Evolutionary conservation across 805 yeast genomes (phyloP), one percentile per base, ranked within the genome.

Genomic region (Wickerhamiella australiensis): DNA sequence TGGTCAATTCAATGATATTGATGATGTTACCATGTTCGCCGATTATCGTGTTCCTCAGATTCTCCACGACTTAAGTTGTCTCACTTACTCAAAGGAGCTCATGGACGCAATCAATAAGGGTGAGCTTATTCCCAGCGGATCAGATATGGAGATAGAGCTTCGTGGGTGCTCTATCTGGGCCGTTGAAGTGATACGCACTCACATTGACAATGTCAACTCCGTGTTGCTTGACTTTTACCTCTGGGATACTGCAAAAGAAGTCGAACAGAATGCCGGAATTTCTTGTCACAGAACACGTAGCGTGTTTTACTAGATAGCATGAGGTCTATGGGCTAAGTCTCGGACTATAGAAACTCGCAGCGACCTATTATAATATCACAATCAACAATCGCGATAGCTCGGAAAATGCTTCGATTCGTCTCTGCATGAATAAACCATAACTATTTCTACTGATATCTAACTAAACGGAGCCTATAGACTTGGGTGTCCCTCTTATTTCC

Each of bases 21-120:
- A 63, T 49, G 46, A 56, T 18, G 53, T 70, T 46, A 69, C 73
- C 15, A 70, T 70, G 74, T 70, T 70, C 57, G 74, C 74, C 13
- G 74, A 70, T 54, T 70, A 70, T 52, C 61, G 74, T 13, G 74
- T 70, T 8, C 74, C 74, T 1, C 74, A 70, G 52, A 69, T 70
- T 11, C 60, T 70, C 25, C 60, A 62, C 27, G 53, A 55, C 12
- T 57, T 69, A 9, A 68, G 69, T 3, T 67, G 70, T 42, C 36
- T 70, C 20, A 41, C 50, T 26, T 70, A 70, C 51, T 61, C 69
- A 1, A 47, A 50, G 2, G 50, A 36, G 13, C 59, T 70, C 23
- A 47, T 42, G 5, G 42, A 31, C 5, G 53, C 55, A 4, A 46
- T 70, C 23, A 52, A 44, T 12, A 33, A 11, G 2, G 58, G 58